These are phyloP conservation scores for Pleurotus salmoneostramineus DNA, from an alignment of 768 basidiomycete species.

Conservation along the genomic window DNA sequence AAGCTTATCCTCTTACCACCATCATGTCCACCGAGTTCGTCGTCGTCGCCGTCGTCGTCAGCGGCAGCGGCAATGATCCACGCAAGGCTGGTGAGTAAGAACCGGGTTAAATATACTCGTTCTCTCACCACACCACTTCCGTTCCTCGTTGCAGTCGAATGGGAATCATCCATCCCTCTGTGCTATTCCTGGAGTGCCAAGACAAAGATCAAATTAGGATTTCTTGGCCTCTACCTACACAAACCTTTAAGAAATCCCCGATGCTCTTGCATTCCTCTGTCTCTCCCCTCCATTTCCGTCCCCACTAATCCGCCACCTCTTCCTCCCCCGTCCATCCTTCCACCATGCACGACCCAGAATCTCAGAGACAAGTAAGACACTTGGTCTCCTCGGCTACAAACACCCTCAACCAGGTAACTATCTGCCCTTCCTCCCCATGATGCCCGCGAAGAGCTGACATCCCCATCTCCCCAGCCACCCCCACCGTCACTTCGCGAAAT, in stretches of 20 bases:
- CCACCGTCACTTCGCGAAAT: slow-evolving; percentile 85
- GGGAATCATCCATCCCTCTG: slow-evolving; percentile 3
- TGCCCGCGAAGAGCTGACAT: neutral
- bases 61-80: neutral
- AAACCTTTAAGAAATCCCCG: slow-evolving; percentile 7
- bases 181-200: slow-evolving; percentile 7
- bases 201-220: slow-evolving; percentile 7
- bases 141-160: slow-evolving; percentile 1
- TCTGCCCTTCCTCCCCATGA: neutral
- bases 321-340: neutral
- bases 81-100: too few species aligned
- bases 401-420: slow-evolving; percentile 38
- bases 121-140: neutral
- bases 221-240: slow-evolving; percentile 7
- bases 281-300: neutral
- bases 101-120: neutral
- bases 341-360: slow-evolving; percentile 19
- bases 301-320: neutral
- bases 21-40: neutral
- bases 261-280: neutral
- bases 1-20: neutral
- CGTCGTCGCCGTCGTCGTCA: neutral
- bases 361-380: slow-evolving; percentile 21
- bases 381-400: slow-evolving; percentile 33
- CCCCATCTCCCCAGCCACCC: slow-evolving; percentile 45